phyloP scores from a whole-genome alignment of 2,329 filamentous ascomycete genomes.

The Colletotrichum sp. region DNA sequence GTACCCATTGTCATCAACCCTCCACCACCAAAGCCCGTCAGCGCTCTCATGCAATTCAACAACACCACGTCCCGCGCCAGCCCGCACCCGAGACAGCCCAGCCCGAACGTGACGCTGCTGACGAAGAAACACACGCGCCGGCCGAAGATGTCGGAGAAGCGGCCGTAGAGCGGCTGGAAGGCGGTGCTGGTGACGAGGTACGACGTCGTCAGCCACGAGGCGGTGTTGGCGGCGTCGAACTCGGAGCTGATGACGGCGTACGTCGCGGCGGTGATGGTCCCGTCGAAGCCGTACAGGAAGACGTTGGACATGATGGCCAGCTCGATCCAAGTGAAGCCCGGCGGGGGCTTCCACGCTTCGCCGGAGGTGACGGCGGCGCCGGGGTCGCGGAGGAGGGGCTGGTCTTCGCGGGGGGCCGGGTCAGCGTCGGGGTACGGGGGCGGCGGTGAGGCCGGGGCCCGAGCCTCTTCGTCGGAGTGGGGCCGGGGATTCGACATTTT shows the following conservation, averaged over 20 bases:
- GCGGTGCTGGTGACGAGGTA: conserved; percentile 76
- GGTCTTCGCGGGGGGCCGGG: conserved; percentile 19
- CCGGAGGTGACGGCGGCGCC: background rate
- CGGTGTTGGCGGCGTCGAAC: conserved; percentile 73
- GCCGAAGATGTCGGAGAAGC: conserved; percentile 74
- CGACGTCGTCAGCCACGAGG: conserved; percentile 77
- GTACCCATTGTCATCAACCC: conserved; percentile 73
- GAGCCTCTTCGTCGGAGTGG: conserved; percentile 7
- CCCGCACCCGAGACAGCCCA: conserved; percentile 70
- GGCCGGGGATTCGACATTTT: background rate
- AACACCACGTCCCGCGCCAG: conserved; percentile 62
- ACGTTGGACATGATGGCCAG: conserved; percentile 69
- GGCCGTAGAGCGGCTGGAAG: conserved; percentile 75
- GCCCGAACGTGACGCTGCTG: conserved; percentile 65
- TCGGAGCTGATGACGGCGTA: conserved; percentile 79
- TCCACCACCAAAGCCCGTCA: conserved; percentile 73
- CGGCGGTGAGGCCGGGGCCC: background rate
- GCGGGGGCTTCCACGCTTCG: conserved; percentile 50
- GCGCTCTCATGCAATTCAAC: conserved; percentile 68
- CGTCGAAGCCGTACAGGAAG: conserved; percentile 72
- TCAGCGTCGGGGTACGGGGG: background rate
- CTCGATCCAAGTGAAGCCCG: conserved; percentile 63
- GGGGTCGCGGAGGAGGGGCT: conserved; percentile 27
- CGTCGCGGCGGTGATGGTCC: conserved; percentile 75
- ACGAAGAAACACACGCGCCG: conserved; percentile 68